Evolutionary conservation across 805 yeast species (phyloP), one percentile per base, ranked within the genome.

Genomic region (Ogataea methanolica): DNA sequence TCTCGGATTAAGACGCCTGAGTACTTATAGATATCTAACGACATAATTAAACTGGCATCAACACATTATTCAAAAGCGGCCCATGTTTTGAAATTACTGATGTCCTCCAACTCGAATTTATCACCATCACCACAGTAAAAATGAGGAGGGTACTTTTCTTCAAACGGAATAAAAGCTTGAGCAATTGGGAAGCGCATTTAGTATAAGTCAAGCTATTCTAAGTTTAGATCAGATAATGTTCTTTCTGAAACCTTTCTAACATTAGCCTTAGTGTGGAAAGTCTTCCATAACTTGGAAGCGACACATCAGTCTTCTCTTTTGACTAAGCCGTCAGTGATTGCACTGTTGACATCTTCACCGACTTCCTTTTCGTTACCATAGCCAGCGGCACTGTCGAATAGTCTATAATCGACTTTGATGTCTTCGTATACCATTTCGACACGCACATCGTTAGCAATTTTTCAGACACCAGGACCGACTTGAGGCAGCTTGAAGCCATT

Each of bases 141-240:
- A 2, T 80, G 82, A 33, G 96, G 88, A 41, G 96, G 96, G 69
- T 88, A 89, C 52, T 78, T 78, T 53, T 78, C 86, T 51, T 82
- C 89, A 52, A 86, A 74, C 47, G 91, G 92, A 34, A 89, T 91
- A 63, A 74, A 88, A 62, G 83, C 83, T 70, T 83, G 84, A 21
- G 96, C 87, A 66, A 89, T 76, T 60, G 96, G 97, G 82, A 89
- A 89, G 66, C 89, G 97, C 63, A 89, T 88, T 69, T 86, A 84
- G 72, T 80, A 88, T 57, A 89, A 69, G 68, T 89, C 97, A 51
- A 89, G 54, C 72, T 89, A 89, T 42, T 86, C 96, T 55, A 88
- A 71, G 15, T 78, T 73, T 72, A 90, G 72, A 65, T 88, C 96
- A 29, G 66, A 57, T 57, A 89, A 73, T 35, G 88, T 83, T 58